A percentile compares a stretch with the other conserved stretches of the same genome.
These are phyloP conservation scores for Cynanchum wilfordii DNA, from an alignment of 257 asterid species.

Conservation along the genomic window DNA sequence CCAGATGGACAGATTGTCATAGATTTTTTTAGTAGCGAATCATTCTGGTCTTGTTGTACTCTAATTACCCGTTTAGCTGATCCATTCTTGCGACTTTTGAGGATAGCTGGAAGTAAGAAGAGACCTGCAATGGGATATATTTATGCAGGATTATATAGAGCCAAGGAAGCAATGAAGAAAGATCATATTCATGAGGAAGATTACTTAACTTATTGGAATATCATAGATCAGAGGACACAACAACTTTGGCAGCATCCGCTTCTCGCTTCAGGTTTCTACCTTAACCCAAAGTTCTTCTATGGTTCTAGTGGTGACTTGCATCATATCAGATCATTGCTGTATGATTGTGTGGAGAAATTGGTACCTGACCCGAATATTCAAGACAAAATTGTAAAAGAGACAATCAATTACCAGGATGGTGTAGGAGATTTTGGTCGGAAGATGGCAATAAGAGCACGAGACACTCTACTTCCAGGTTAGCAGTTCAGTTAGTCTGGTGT, in stretches of 20 bases:
- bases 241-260: conserved; percentile 77
- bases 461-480: conserved; percentile 80
- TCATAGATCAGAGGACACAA: conserved; percentile 77
- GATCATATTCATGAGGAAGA: conserved; percentile 57
- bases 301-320: conserved; percentile 72
- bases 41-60: conserved; percentile 74
- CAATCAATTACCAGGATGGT: conserved; percentile 59
- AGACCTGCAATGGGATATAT: conserved; percentile 82
- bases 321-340: conserved; percentile 60
- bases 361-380: conserved; percentile 68
- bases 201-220: conserved; percentile 63
- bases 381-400: conserved; percentile 84
- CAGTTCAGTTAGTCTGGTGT: conserved; percentile 1
- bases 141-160: conserved; percentile 77
- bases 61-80: conserved; percentile 47
- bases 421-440: conserved; percentile 90
- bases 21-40: conserved; percentile 49
- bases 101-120: conserved; percentile 72
- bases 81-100: conserved; percentile 63
- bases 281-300: conserved; percentile 85
- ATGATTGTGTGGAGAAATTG: conserved; percentile 82
- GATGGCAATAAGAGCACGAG: conserved; percentile 94
- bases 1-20: conserved; percentile 53
- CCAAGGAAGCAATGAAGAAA: conserved; percentile 81
- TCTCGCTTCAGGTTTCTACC: conserved; percentile 85